These are phyloP conservation scores for Hypoxylon sp. DNA, from an alignment of 2,329 filamentous ascomycete genomes.

Conservation along the genomic window DNA sequence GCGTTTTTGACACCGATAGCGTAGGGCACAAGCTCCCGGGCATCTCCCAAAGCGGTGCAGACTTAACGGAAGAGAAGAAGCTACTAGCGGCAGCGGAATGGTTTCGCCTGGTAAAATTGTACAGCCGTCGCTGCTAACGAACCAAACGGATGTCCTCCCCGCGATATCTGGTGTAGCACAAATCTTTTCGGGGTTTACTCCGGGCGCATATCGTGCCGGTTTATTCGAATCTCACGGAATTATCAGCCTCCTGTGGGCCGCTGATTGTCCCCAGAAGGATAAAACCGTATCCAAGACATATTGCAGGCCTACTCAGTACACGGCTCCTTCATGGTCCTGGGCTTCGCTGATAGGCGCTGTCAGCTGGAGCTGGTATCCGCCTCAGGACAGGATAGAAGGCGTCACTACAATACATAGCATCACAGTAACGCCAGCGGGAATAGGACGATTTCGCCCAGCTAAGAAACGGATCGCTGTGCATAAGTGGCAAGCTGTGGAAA, in stretches of 20 bases:
- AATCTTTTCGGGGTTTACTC: not conserved
- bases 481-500: constrained; percentile 11
- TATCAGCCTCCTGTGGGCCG: constrained; percentile 10
- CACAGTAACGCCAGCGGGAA: not conserved
- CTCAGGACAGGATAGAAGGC: constrained; percentile 9
- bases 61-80: not conserved
- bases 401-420: constrained; percentile 3
- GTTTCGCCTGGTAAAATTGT: not conserved
- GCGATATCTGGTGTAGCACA: not conserved
- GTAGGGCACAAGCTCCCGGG: not conserved
- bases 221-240: not conserved
- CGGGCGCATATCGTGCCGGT: not conserved
- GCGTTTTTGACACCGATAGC: not conserved
- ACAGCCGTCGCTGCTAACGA: not conserved
- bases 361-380: constrained; percentile 19
- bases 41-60: not conserved
- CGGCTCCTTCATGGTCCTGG: constrained; percentile 20
- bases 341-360: constrained; percentile 10
- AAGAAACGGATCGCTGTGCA: not conserved
- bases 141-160: not conserved
- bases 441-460: constrained; percentile 8
- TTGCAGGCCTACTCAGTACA: constrained; percentile 1
- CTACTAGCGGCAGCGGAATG: not conserved
- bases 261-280: not conserved
- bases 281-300: constrained; percentile 4